Percentiles rank a stretch among this genome's conserved stretches.
These are phyloP conservation scores for Colletotrichum filicis DNA, from an alignment of 2,329 filamentous ascomycete species.

Conservation along the genomic window DNA sequence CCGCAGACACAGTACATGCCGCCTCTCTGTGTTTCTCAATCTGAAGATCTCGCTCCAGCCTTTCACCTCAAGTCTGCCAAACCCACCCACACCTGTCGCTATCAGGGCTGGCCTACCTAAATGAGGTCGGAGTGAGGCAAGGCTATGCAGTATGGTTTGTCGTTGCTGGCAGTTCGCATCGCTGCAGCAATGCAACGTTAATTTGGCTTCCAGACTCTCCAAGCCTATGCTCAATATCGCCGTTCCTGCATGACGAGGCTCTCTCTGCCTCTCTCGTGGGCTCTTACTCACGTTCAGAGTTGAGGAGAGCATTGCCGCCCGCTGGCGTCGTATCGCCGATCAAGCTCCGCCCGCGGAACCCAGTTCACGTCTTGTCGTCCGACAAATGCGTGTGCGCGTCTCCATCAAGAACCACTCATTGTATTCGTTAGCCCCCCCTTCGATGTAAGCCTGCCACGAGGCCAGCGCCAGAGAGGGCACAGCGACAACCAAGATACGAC, in stretches of 20 bases:
- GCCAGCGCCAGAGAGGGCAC: background rate
- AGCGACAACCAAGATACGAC: background rate
- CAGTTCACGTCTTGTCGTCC: conserved; percentile 18
- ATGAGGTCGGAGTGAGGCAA: background rate
- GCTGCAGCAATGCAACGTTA: conserved; percentile 26
- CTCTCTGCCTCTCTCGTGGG: background rate
- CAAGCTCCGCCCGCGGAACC: background rate
- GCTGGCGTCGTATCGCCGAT: conserved; percentile 14
- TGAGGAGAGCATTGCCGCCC: background rate
- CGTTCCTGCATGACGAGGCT: conserved; percentile 10
- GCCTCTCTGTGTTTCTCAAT: conserved; percentile 18
- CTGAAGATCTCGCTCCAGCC: conserved; percentile 33
- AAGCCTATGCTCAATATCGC: background rate
- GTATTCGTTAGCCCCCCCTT: background rate
- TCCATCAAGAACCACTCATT: background rate
- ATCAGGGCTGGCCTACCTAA: background rate
- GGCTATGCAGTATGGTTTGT: background rate
- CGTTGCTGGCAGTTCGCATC: background rate
- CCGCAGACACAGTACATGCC: background rate
- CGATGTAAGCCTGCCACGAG: conserved; percentile 22
- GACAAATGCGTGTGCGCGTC: conserved; percentile 12
- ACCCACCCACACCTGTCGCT: background rate
- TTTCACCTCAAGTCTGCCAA: conserved; percentile 23
- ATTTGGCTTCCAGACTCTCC: conserved; percentile 6
- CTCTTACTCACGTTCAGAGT: background rate